phyloP scores from a whole-genome alignment of 1,284 basidiomycete species.

The Vanrija sp. region DNA sequence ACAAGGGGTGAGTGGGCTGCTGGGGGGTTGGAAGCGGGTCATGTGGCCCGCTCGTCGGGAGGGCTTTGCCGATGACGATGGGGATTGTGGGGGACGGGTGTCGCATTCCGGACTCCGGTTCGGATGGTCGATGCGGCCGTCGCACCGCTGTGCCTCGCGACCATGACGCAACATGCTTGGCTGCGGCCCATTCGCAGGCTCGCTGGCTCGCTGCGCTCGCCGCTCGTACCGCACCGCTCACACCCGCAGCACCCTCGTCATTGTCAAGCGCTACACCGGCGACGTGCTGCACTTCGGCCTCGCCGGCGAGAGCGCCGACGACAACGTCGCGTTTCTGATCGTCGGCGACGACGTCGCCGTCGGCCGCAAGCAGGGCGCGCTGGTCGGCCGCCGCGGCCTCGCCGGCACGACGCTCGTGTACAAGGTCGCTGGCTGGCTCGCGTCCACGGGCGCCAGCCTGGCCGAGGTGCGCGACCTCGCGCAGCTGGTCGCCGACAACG shows the following conservation, averaged over 20 bases:
- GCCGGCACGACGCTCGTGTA: conserved; percentile 87
- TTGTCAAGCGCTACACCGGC: conserved; percentile 80
- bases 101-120: no score
- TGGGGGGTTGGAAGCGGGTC: no score
- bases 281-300: conserved; percentile 91
- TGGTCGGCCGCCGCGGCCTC: conserved; percentile 59
- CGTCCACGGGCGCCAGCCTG: conserved; percentile 66
- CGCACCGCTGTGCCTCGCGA: no score
- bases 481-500: conserved; percentile 61
- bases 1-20: conserved; percentile 60
- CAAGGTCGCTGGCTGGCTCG: conserved; percentile 83
- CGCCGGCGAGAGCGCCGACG: conserved; percentile 74
- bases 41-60: neutral
- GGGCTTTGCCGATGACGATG: neutral
- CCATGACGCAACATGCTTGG: no score
- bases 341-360: conserved; percentile 92
- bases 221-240: neutral
- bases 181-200: no score
- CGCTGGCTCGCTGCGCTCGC: neutral
- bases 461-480: conserved; percentile 69
- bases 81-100: no score
- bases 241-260: conserved; percentile 62
- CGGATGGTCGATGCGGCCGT: no score
- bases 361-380: conserved; percentile 54
- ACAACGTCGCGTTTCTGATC: conserved; percentile 72